These are phyloP conservation scores for Ilyonectria sp. DNA, from an alignment of 2,329 filamentous ascomycete genomes.

Conservation along the genomic window DNA sequence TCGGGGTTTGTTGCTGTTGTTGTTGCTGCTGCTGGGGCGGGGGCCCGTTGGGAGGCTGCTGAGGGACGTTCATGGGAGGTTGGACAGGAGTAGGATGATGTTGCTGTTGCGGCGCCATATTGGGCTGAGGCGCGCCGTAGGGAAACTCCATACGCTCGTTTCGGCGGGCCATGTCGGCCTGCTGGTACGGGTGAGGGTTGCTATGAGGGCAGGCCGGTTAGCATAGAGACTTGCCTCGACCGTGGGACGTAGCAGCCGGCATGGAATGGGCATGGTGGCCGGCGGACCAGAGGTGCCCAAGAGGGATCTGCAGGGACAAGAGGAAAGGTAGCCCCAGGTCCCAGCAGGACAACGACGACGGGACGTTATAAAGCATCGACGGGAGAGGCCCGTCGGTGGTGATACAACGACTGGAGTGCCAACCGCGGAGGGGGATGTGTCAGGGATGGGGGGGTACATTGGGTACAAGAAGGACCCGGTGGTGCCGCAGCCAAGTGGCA, in stretches of 20 bases:
- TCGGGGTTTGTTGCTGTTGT: slow-evolving; percentile 57
- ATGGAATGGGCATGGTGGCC: slow-evolving; percentile 38
- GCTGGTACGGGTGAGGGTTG: slow-evolving; percentile 65
- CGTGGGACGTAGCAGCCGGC: slow-evolving; percentile 42
- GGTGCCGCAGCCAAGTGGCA: slow-evolving; percentile 37
- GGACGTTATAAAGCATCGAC: slow-evolving; percentile 41
- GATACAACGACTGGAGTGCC: slow-evolving; percentile 43
- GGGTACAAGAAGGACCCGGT: slow-evolving; percentile 36
- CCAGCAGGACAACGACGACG: slow-evolving; percentile 34
- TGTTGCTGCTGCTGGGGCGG: slow-evolving; percentile 51
- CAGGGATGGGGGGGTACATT: slow-evolving; percentile 39
- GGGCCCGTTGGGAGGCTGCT: slow-evolving; percentile 53
- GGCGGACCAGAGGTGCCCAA: slow-evolving; percentile 27
- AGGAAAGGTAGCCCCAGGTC: slow-evolving; percentile 35
- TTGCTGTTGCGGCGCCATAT: slow-evolving; percentile 55
- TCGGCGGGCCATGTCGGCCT: slow-evolving; percentile 65
- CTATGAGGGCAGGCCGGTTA: slow-evolving; percentile 51
- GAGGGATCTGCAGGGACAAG: slow-evolving; percentile 25
- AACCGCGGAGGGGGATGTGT: slow-evolving; percentile 25
- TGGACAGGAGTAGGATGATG: slow-evolving; percentile 58
- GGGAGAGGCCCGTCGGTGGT: slow-evolving; percentile 37
- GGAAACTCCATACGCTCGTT: slow-evolving; percentile 61
- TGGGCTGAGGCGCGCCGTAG: slow-evolving; percentile 58
- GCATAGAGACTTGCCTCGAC: slow-evolving; percentile 46
- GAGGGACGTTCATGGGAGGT: slow-evolving; percentile 62